Percentiles rank a stretch among this genome's conserved stretches.
Evolutionary conservation across 495 filamentous ascomycete species (phyloP).

Genomic region (Penicillium goetzii): DNA sequence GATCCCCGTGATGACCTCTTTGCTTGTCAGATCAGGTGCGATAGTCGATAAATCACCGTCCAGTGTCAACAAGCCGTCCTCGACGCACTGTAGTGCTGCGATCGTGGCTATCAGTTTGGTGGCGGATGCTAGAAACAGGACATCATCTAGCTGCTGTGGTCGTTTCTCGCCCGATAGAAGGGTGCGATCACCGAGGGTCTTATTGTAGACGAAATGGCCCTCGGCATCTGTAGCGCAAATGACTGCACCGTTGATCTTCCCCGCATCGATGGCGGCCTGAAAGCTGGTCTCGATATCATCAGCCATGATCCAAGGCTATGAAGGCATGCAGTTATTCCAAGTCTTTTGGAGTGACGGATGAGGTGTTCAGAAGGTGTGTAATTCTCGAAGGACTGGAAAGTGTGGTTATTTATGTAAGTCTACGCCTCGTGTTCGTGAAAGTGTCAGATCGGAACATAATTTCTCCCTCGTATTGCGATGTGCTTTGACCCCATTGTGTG

Average conservation of each 20-base stretch:
- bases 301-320: background rate
- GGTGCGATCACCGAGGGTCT: conserved; percentile 35
- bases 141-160: conserved; percentile 38
- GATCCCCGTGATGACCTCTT: conserved; percentile 46
- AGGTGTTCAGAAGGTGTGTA: background rate
- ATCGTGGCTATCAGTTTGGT: conserved; percentile 34
- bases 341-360: background rate
- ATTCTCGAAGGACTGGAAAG: background rate
- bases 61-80: conserved; percentile 47
- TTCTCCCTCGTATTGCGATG: no score
- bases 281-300: conserved; percentile 30
- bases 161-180: conserved; percentile 43
- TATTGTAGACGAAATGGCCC: conserved; percentile 35
- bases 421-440: no score
- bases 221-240: conserved; percentile 29
- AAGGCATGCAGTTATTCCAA: background rate
- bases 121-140: conserved; percentile 37
- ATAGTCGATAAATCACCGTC: conserved; percentile 42
- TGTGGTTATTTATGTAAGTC: no score
- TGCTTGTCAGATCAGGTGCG: conserved; percentile 44
- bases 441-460: no score
- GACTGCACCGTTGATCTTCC: conserved; percentile 29
- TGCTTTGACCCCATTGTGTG: no score
- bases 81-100: conserved; percentile 52
- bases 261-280: conserved; percentile 22